Base-by-base conservation (phyloP, 345 rosid species). In the Pugionium dolabratum region DNA sequence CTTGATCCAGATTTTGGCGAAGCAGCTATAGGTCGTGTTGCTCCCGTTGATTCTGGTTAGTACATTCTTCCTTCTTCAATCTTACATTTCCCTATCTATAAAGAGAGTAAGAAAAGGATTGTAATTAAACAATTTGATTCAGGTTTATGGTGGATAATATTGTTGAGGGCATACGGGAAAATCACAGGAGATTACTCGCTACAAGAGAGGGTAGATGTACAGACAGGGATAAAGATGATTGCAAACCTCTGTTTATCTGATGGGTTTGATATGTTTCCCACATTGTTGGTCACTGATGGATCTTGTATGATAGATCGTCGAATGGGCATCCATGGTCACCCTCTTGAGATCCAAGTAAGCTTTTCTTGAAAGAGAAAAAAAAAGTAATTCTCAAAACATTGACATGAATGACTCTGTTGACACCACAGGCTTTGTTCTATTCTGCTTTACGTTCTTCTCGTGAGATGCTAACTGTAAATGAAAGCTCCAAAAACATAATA, bases 121-220 rank as follows among this genome's bases (percentile, higher is more conserved):
- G 18, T 18, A 18, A 58, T 36, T 7, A 42, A 46, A 40, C 29
- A 42, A 27, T 31, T 69, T 60, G 68, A 53, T 68, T 58, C 70
- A 93, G 97, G 98, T 73, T 54, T 93, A 63, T 93, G 98, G 97
- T 93, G 98, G 98, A 90, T 93, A 62, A 88, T 93, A 70, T 78
- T 93, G 55, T 72, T 88, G 71, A 85, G 98, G 35, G 96, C 97
- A 11, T 90, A 86, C 75, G 97, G 95, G 37, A 93, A 93, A 74
- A 75, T 82, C 79, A 86, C 96, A 2, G 95, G 95, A 3, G 98
- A 93, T 75, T 86, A 81, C 63, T 78, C 96, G 35, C 81, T 93
- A 48, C 97, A 88, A 79, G 92, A 87, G 71, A 81, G 98, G 52
- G 64, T 87, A 47, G 98, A 91, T 71, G 96, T 91, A 50, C 98